These are phyloP conservation scores for Aureobasidium zeae DNA, from an alignment of 2,329 filamentous ascomycete genomes.

Conservation along the genomic window DNA sequence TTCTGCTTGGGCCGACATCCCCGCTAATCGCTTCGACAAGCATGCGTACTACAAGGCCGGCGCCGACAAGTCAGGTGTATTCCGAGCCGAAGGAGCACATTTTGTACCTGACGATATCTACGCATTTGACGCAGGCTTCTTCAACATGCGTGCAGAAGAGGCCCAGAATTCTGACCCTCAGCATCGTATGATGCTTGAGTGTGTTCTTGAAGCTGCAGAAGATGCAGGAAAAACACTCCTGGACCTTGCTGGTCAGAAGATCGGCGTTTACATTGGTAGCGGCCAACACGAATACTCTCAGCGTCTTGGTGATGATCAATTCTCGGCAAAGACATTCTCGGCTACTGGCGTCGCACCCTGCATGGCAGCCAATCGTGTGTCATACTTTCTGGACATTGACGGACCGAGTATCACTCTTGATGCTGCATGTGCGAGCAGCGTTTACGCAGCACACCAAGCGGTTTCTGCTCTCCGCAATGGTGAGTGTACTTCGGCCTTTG, in stretches of 20 bases:
- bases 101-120: constrained; percentile 21
- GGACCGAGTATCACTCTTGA: constrained; percentile 28
- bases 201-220: neutral
- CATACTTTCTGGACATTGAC: constrained; percentile 21
- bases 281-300: constrained; percentile 20
- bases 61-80: constrained; percentile 15
- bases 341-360: constrained; percentile 19
- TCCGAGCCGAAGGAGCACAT: constrained; percentile 14
- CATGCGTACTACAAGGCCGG: constrained; percentile 20
- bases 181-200: neutral
- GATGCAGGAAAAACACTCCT: neutral
- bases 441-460: constrained; percentile 30
- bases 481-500: constrained; percentile 18
- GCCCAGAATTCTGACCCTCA: neutral
- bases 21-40: constrained; percentile 20
- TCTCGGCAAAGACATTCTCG: constrained; percentile 19
- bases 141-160: neutral
- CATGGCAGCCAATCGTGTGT: constrained; percentile 22
- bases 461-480: constrained; percentile 26
- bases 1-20: constrained; percentile 17
- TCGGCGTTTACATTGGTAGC: neutral
- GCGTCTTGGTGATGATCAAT: constrained; percentile 20
- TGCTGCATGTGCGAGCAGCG: constrained; percentile 39
- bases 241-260: neutral
- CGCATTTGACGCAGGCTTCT: neutral